Evolutionary conservation across 257 asterid genomes (phyloP).

Genomic region (Lantana camara): DNA sequence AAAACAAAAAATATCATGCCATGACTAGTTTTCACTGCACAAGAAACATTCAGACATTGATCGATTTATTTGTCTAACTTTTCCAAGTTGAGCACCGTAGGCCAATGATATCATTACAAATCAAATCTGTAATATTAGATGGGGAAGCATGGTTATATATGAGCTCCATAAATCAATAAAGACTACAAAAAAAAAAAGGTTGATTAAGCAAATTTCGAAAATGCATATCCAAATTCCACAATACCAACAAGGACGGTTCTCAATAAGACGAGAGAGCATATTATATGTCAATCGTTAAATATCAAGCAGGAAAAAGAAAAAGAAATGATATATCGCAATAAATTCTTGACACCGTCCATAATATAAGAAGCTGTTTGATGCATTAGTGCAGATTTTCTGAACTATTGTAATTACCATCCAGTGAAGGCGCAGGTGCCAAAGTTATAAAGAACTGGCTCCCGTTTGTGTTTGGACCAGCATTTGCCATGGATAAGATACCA

Average conservation of each 20-base stretch:
- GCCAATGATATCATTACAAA: background rate
- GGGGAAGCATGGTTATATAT: background rate
- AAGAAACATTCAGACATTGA: background rate
- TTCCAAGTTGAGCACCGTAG: conserved; percentile 1
- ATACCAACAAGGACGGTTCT: conserved; percentile 2
- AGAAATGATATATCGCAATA: background rate
- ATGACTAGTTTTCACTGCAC: background rate
- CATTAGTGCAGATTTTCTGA: background rate
- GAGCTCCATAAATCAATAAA: background rate
- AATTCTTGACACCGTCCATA: conserved; percentile 3
- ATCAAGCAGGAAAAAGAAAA: background rate
- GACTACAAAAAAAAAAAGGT: background rate
- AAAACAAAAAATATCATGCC: background rate
- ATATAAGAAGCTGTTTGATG: conserved; percentile 4
- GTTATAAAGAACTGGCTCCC: conserved; percentile 98
- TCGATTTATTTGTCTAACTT: conserved; percentile 1
- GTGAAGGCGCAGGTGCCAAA: conserved; percentile 92
- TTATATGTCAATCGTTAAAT: conserved; percentile 1
- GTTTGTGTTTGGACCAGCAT: conserved; percentile 98
- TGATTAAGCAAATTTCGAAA: background rate
- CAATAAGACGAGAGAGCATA: conserved; percentile 19
- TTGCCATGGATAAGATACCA: conserved; percentile 97
- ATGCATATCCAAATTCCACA: conserved; percentile 17
- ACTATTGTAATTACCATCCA: conserved; percentile 64
- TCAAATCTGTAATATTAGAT: conserved; percentile 17